Conservation (phyloP, 2,329 filamentous ascomycete genomes). For the Sporothrix phasma region DNA sequence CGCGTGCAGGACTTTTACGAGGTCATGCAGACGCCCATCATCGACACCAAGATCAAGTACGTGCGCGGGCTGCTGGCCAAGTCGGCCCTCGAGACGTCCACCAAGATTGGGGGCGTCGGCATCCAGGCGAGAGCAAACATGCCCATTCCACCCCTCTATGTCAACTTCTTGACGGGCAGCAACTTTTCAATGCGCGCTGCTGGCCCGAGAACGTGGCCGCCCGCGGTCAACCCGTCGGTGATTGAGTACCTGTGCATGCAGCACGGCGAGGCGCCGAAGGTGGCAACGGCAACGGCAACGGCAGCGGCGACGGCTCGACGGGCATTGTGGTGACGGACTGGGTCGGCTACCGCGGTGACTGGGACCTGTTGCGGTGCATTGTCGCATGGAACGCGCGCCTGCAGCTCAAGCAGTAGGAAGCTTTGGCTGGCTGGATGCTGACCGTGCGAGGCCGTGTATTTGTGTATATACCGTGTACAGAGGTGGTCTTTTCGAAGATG, state of each 20-base stretch:
- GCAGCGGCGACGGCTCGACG: conserved; percentile 59
- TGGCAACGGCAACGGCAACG: conserved; percentile 40
- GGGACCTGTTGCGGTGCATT: conserved; percentile 80
- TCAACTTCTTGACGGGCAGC: conserved; percentile 85
- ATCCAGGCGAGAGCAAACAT: background rate
- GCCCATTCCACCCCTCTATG: conserved; percentile 53
- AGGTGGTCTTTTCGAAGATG: background rate
- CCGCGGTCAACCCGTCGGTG: conserved; percentile 71
- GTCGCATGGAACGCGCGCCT: conserved; percentile 80
- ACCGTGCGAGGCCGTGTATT: background rate
- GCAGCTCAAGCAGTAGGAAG: conserved; percentile 35
- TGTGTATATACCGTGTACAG: conserved; percentile 2
- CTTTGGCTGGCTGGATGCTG: background rate
- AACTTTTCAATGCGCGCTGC: conserved; percentile 90
- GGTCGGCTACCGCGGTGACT: conserved; percentile 79
- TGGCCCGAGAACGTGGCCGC: conserved; percentile 91
- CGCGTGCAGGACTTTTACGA: conserved; percentile 95
- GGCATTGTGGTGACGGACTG: conserved; percentile 90
- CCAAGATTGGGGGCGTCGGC: background rate
- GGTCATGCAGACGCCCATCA: conserved; percentile 62
- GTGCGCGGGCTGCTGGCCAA: conserved; percentile 68
- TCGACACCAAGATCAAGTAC: conserved; percentile 69
- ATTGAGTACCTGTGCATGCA: conserved; percentile 51
- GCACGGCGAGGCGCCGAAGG: conserved; percentile 44
- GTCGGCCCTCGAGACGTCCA: conserved; percentile 43